Evolutionary conservation across 495 filamentous ascomycete species (phyloP), one percentile per base, ranked within the genome.

Genomic region (Hypoxylon lenormandii): DNA sequence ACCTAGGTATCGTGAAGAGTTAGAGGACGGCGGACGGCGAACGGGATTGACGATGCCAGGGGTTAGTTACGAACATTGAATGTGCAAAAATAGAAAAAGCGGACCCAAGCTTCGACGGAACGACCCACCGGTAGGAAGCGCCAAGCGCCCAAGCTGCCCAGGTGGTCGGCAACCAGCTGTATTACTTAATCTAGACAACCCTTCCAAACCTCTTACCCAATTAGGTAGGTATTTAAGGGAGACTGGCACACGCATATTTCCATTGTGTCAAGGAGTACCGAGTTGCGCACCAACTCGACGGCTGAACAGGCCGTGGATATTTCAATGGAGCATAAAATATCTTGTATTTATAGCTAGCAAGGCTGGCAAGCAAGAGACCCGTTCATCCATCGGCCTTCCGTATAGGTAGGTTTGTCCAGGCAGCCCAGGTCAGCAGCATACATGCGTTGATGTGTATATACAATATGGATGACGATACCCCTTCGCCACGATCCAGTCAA

Each of bases 21-120:
- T 10, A 16, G 10, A 33, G 16, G 10, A 8, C 3, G 10, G 1
- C 10, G 30, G 6, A 33, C 3, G 30, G 30, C 7, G 26, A 16
- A 18, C 4, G 42, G 42, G 15, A 19, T 19, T 18, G 16, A 19
- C 42, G 16, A 45, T 45, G n/a, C 16, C 13, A 16, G 15, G 38
- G 15, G n/a, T n/a, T n/a, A n/a, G n/a, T n/a, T n/a, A n/a, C n/a
- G n/a, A n/a, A n/a, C n/a, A n/a, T 42, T 42, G 38, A 45, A 45
- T 19, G 16, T 45, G 26, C 26, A 62, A 62, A 62, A 62, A 62
- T 62, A 62, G 59, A 62, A 62, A 33, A 43, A 62, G 28, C 28
- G 49, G 59, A 5, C 47, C 48, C 48, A 26, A 51, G 22, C 15
- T 36, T 19, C 13, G 6, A 42, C 38, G 38, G 38, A 45, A 45